phyloP scores from a whole-genome alignment of 768 basidiomycete genomes.

The Termitomyces sp. region DNA sequence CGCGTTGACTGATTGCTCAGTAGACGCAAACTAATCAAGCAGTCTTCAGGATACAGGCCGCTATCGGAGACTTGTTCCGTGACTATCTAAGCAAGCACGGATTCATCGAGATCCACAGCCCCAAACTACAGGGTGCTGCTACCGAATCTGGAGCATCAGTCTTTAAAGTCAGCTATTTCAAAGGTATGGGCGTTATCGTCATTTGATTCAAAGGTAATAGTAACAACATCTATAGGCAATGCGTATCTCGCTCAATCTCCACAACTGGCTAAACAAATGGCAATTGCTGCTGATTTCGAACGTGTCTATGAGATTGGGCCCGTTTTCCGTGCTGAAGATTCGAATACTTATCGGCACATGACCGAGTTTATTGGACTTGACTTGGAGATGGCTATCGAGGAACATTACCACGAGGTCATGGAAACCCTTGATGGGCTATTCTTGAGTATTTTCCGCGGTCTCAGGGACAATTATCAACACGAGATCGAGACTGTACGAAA shows the following conservation, averaged over 20 bases:
- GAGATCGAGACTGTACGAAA: constrained; percentile 80
- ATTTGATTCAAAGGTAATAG: neutral
- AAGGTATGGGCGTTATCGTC: constrained; percentile 44
- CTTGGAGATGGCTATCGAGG: constrained; percentile 98
- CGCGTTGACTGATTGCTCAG: constrained; percentile 1
- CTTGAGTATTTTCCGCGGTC: constrained; percentile 78
- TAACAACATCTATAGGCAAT: constrained; percentile 43
- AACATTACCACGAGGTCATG: constrained; percentile 98
- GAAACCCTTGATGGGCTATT: constrained; percentile 87
- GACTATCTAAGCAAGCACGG: constrained; percentile 66
- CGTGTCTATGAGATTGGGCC: constrained; percentile 96
- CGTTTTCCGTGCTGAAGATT: constrained; percentile 96
- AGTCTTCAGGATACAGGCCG: constrained; percentile 88
- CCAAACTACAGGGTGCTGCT: constrained; percentile 94
- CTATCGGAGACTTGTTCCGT: constrained; percentile 85
- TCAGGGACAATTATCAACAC: constrained; percentile 67
- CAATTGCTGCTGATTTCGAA: constrained; percentile 97
- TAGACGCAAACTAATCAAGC: constrained; percentile 95
- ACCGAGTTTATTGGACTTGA: constrained; percentile 99
- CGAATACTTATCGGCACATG: constrained; percentile 96
- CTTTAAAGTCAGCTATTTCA: constrained; percentile 98
- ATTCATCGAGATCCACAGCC: constrained; percentile 95
- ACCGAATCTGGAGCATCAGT: constrained; percentile 97
- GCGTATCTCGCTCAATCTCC: constrained; percentile 97
- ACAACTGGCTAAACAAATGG: constrained; percentile 98